Evolutionary conservation across 345 rosid genomes (phyloP), one percentile per base, ranked within the genome.

Genomic region (Linum trigynum): DNA sequence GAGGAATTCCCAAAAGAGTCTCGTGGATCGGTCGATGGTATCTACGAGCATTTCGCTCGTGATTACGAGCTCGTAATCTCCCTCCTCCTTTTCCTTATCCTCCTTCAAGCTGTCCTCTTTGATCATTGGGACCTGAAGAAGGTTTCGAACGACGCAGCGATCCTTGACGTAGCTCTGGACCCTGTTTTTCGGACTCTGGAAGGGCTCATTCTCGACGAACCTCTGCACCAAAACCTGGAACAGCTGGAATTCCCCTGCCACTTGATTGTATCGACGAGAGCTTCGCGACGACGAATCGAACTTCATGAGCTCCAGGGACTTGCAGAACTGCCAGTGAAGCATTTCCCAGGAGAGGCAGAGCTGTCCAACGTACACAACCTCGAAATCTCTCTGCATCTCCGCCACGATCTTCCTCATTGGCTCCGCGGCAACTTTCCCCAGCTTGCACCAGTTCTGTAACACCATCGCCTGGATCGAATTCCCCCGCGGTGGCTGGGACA

Each of bases 361-460:
- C 23, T 67, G 76, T 14, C 76, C 71, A 39, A 67, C 67, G 35
- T 67, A 67, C 2, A 66, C 58, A 35, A 41, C 39, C 4, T 71
- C 70, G 42, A 60, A 56, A 32, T 71, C 64, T 57, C 76, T 83
- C 43, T 73, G 73, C 67, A 82, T 66, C 4, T 84, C 86, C 57
- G 67, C 81, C 57, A 77, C 65, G 38, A 83, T 67, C 72, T 80
- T 80, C 63, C 57, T 73, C 61, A 57, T 9, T 1, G 83, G 82
- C 14, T 78, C 79, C 10, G 71, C 38, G 58, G 73, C 81, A 0
- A 48, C 65, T 39, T 71, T 70, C 68, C 78, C 75, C 62, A 68
- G 76, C 67, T 72, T 87, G 74, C 81, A 72, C 38, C 81, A 55
- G 50, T 76, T 81, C 63, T 71, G 84, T 14, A 65, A 59, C 61